Base-by-base conservation (phyloP, 306 rosid species). In the Fragaria nilgerrensis region DNA sequence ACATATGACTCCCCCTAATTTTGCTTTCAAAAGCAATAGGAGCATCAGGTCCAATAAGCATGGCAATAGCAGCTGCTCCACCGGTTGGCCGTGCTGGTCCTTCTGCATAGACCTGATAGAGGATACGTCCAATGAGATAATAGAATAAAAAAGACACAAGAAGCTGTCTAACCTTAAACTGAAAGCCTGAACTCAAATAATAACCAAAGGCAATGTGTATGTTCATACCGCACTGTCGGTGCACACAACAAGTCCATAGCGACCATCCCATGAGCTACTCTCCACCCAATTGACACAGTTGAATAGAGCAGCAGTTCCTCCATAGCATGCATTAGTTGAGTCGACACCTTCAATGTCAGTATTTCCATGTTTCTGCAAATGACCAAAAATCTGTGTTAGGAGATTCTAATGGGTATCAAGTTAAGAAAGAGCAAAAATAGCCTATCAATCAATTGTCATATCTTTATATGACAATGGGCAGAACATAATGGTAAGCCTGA, bases 71-170 rank as follows among this genome's bases (percentile, higher is more conserved):
- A 78, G 97, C 99, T 61, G 99, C 99, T 86, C 99, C 99, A 55
- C 99, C 97, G 16, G 99, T 95, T 52, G 99, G 99, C 66, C 99
- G 88, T 73, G 99, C 99, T 16, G 99, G 99, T 79, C 99, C 99
- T 84, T 95, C 99, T 25, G 99, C 99, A 73, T 96, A 96, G 62
- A 96, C 98, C 99, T 96, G 89, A 78, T 75, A 84, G 78, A 84
- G 78, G 45, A 80, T 63, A 78, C 37, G 44, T 56, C 75, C 71
- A 29, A 68, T 73, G 20, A 76, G 69, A 32, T 53, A 75, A 55
- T 49, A 81, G 56, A 78, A 62, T 3, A 70, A 65, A 58, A 12
- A 14, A 1, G 7, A 74, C 13, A 47, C 17, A 58, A 72, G 65
- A 10, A 49, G 16, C 69, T 25, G 56, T 23, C 55, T 23, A 78